Percentiles rank a stretch among this genome's conserved stretches.
Evolutionary conservation across 73 alveolate genomes (phyloP).

Genomic region (Durusdinium trenchii): DNA sequence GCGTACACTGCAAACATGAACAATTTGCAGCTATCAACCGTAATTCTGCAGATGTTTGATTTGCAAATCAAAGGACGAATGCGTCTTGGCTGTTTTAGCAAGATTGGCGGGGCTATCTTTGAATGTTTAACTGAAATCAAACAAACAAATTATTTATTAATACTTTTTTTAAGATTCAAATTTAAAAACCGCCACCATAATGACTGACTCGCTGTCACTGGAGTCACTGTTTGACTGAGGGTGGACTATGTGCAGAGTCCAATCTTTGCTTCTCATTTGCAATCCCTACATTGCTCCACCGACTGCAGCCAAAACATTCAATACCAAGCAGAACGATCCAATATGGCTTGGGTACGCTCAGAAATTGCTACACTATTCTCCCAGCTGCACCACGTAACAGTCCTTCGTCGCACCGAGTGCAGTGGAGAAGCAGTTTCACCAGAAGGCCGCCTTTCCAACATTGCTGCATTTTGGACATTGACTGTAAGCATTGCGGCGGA

Average conservation of each 20-base stretch:
- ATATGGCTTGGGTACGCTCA: not conserved
- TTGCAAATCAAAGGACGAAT: conserved; percentile 7
- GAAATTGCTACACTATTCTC: not conserved
- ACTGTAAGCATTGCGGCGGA: not conserved
- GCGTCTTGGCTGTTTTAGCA: not conserved
- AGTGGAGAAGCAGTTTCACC: too few relatives aligned
- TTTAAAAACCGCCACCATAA: not conserved
- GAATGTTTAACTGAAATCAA: too few relatives aligned
- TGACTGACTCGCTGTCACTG: too few relatives aligned
- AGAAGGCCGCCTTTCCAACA: too few relatives aligned
- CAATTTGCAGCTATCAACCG: not conserved
- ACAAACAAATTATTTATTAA: not conserved
- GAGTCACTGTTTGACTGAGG: too few relatives aligned
- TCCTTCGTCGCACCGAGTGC: not conserved
- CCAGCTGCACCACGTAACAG: not conserved
- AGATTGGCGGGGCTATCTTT: too few relatives aligned
- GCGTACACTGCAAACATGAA: not conserved
- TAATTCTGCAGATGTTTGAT: not conserved
- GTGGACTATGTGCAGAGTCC: conserved; percentile 19
- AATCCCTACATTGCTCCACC: not conserved
- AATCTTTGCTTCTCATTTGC: not conserved
- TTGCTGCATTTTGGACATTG: too few relatives aligned
- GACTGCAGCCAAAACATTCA: not conserved
- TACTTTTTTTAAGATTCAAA: not conserved
- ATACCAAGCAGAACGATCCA: not conserved